phyloP scores from a whole-genome alignment of 1,284 basidiomycete species.

The Ustilago curta region DNA sequence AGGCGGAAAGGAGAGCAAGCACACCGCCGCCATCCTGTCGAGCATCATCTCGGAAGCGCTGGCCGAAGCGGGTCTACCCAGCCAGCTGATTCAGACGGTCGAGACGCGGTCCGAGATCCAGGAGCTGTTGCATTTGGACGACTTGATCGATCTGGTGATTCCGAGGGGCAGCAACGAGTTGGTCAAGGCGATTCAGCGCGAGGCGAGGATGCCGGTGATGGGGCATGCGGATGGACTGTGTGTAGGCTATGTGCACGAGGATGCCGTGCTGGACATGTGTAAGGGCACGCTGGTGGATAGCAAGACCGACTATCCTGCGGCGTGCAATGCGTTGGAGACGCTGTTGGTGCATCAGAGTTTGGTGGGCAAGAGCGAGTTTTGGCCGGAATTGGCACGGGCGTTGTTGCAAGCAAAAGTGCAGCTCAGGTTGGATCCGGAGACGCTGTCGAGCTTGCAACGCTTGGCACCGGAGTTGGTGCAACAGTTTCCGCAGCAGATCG shows the following conservation, averaged over 20 bases:
- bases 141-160: conserved; percentile 96
- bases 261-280: conserved; percentile 82
- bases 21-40: conserved; percentile 51
- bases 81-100: conserved; percentile 88
- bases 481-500: conserved; percentile 61
- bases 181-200: conserved; percentile 87
- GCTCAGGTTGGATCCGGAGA: conserved; percentile 80
- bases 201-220: conserved; percentile 95
- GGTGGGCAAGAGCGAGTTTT: conserved; percentile 72
- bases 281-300: conserved; percentile 86
- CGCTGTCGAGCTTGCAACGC: neutral
- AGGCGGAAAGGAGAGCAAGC: conserved; percentile 63
- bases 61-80: conserved; percentile 75
- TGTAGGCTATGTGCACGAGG: conserved; percentile 86
- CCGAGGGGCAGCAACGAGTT: conserved; percentile 93
- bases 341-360: conserved; percentile 81
- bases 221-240: conserved; percentile 98
- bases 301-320: conserved; percentile 96
- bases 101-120: conserved; percentile 93
- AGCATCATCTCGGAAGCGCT: conserved; percentile 82
- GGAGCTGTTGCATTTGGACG: conserved; percentile 84
- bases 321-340: conserved; percentile 94
- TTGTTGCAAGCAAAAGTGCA: conserved; percentile 79
- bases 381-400: conserved; percentile 81
- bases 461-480: neutral